Base-by-base conservation (phyloP, 2,329 filamentous ascomycete genomes). In the Pestalotiopsis sp. region DNA sequence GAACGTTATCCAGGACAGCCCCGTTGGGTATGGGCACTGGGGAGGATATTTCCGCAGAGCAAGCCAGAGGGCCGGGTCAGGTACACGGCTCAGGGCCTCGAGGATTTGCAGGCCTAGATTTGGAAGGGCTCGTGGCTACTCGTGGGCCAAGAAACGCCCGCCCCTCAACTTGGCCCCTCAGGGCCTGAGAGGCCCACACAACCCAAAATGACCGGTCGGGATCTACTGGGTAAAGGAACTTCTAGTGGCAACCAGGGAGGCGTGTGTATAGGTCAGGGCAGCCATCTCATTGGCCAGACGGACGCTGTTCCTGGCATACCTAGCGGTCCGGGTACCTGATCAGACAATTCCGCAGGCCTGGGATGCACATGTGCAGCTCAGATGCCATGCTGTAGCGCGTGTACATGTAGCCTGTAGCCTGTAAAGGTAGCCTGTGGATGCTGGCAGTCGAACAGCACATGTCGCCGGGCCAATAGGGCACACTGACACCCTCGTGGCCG, bases 281-380 rank as follows among this genome's bases (percentile, higher is more conserved):
- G 67, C 49, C 59, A 61, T 64, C 61, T 70, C 68, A 81, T 81
- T 82, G 80, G 81, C 61, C 72, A 66, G 69, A 56, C 36, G 17
- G 60, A 66, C 64, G 31, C 60, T 49, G 64, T 66, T 66, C 64
- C 64, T 66, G 64, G 45, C 64, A 49, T 71, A 68, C 61, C 73
- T 73, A 71, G 69, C 72, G 78, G 79, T 73, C 78, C 63, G 80
- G 80, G 81, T 83, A 79, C 81, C 81, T 83, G 80, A 77, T 52
- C 79, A 79, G 75, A 39, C 36, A 49, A 23, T 31, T 41, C 60
- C 57, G 38, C 38, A 23, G 27, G 60, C 60, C 38, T 38, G 23
- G 60, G 38, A 12, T 31, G 9, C 20, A 23, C 20, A 23, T 23
- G 20, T 23, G 20, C 14, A 23, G 13, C 39, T 23, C 9, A 23